These are phyloP conservation scores for Yamadazyma diospyri DNA, from an alignment of 1,139 yeast species.

Conservation along the genomic window DNA sequence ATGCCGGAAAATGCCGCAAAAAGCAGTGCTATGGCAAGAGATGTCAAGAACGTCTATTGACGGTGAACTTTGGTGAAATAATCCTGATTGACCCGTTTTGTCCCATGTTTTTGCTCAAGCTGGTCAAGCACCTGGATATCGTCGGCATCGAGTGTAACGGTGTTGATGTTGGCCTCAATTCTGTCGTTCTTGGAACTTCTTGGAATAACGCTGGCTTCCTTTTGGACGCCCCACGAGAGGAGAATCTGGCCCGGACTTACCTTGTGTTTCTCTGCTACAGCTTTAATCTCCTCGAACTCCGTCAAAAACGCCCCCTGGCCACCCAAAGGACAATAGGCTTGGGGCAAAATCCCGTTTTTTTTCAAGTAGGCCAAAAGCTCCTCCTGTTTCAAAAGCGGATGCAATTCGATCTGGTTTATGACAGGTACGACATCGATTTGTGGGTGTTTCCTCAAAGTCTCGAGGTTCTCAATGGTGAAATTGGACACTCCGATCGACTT, in stretches of 20 bases:
- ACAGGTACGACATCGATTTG: conserved; percentile 57
- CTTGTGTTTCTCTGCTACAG: conserved; percentile 53
- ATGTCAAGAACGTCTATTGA: too few species aligned
- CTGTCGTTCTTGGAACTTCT: conserved; percentile 62
- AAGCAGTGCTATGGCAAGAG: too few species aligned
- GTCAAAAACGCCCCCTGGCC: conserved; percentile 64
- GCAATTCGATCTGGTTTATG: conserved; percentile 70
- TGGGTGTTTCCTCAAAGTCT: conserved; percentile 48
- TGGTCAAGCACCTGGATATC: conserved; percentile 50
- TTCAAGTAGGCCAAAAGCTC: conserved; percentile 56
- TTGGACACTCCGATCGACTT: conserved; percentile 80
- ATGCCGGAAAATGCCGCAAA: too few species aligned
- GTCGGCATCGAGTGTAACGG: conserved; percentile 46
- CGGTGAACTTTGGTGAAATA: conserved; percentile 9
- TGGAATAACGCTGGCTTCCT: conserved; percentile 69
- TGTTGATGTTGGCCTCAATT: conserved; percentile 52
- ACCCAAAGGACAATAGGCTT: conserved; percentile 82
- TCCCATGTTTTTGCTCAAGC: conserved; percentile 39
- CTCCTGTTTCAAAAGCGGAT: conserved; percentile 68
- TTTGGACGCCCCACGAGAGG: conserved; percentile 67
- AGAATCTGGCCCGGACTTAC: conserved; percentile 59
- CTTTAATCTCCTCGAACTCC: conserved; percentile 41
- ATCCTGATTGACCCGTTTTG: conserved; percentile 20
- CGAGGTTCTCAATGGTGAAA: conserved; percentile 49
- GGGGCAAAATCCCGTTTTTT: conserved; percentile 52